Evolutionary conservation across 495 filamentous ascomycete species (phyloP).

Genomic region (Penicillium herquei): DNA sequence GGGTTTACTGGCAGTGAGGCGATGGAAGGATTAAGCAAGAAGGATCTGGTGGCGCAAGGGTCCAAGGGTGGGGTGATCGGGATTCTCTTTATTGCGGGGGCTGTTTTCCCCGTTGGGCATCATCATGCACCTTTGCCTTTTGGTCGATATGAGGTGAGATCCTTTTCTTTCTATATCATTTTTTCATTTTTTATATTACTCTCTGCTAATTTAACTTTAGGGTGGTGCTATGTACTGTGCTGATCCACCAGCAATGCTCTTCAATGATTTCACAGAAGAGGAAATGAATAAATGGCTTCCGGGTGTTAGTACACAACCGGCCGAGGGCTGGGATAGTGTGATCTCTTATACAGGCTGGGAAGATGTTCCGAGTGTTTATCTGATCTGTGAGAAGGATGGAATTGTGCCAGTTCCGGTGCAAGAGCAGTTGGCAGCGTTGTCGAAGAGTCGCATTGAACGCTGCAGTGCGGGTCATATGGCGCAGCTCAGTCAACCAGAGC

Average conservation of each 20-base stretch:
- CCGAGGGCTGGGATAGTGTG: conserved; percentile 16
- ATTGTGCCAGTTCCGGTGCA: conserved; percentile 7
- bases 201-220: neutral
- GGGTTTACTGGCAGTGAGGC: conserved; percentile 35
- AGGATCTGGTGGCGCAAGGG: neutral
- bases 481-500: conserved; percentile 28
- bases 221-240: neutral
- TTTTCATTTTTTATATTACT: neutral
- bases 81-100: conserved; percentile 23
- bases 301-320: neutral
- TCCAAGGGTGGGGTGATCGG: conserved; percentile 19
- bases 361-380: conserved; percentile 29
- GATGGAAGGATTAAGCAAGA: conserved; percentile 23
- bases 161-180: neutral
- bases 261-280: neutral
- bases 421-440: conserved; percentile 18
- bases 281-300: conserved; percentile 1
- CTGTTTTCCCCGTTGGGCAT: conserved; percentile 15
- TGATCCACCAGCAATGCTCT: neutral
- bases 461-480: conserved; percentile 29
- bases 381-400: conserved; percentile 28
- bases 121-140: neutral
- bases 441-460: conserved; percentile 20
- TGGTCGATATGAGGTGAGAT: neutral
- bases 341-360: conserved; percentile 25